Evolutionary conservation across 148 eudicot genomes (phyloP).

Genomic region (Camellia sinensis): DNA sequence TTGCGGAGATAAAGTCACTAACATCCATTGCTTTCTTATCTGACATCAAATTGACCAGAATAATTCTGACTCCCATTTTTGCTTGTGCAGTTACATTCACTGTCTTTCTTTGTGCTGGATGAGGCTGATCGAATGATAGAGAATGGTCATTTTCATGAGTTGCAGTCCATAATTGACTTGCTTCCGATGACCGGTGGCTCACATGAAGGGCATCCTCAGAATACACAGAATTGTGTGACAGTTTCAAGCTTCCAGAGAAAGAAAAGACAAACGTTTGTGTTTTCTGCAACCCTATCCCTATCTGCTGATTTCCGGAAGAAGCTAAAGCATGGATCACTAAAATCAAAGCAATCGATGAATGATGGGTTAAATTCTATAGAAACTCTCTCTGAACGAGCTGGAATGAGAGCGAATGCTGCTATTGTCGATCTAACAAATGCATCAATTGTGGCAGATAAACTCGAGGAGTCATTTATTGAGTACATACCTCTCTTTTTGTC

Average conservation of each 20-base stretch:
- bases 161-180: slow-evolving; percentile 92
- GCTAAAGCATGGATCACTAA: slow-evolving; percentile 72
- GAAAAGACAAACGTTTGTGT: slow-evolving; percentile 94
- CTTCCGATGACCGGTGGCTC: slow-evolving; percentile 58
- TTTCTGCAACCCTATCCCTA: slow-evolving; percentile 93
- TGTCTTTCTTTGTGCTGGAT: slow-evolving; percentile 96
- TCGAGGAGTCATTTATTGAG: slow-evolving; percentile 94
- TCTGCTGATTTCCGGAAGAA: slow-evolving; percentile 87
- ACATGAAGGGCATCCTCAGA: slow-evolving; percentile 37
- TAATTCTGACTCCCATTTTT: slow-evolving; percentile 6
- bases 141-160: slow-evolving; percentile 88
- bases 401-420: slow-evolving; percentile 92
- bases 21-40: slow-evolving; percentile 2
- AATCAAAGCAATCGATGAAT: slow-evolving; percentile 36
- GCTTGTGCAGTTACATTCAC: slow-evolving; percentile 72
- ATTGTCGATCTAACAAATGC: slow-evolving; percentile 82
- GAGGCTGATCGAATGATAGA: slow-evolving; percentile 99
- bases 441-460: slow-evolving; percentile 71
- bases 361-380: slow-evolving; percentile 77
- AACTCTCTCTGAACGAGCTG: slow-evolving; percentile 83
- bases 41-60: neutral
- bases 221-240: slow-evolving; percentile 62
- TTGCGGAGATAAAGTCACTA: neutral
- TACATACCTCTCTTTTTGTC: slow-evolving; percentile 33
- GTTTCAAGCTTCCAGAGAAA: slow-evolving; percentile 69